Conservation (phyloP, 208 protist genomes). For the Herpetomonas samuelpessoai region DNA sequence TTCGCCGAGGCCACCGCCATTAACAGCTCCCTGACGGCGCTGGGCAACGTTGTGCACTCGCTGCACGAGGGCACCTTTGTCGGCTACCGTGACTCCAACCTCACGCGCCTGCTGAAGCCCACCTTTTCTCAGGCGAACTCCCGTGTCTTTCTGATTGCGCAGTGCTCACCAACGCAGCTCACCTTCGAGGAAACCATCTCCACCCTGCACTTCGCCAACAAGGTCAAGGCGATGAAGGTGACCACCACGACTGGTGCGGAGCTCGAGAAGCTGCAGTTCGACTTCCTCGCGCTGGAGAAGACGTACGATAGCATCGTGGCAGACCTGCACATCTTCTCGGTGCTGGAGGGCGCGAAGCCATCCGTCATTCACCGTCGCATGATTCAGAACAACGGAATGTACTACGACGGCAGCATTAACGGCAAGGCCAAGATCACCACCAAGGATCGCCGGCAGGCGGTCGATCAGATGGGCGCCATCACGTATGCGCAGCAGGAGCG, state of each 20-base stretch:
- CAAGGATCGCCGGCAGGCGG: slow-evolving; percentile 31
- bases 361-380: slow-evolving; percentile 50
- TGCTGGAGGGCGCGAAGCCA: slow-evolving; percentile 33
- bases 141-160: slow-evolving; percentile 85
- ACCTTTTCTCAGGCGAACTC: slow-evolving; percentile 79
- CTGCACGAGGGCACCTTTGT: slow-evolving; percentile 81
- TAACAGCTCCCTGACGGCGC: slow-evolving; percentile 91
- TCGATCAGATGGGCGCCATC: slow-evolving; percentile 45
- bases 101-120: slow-evolving; percentile 86
- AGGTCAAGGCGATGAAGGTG: slow-evolving; percentile 87
- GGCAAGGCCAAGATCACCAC: slow-evolving; percentile 26
- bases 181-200: slow-evolving; percentile 85
- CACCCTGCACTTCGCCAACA: slow-evolving; percentile 90
- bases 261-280: slow-evolving; percentile 54
- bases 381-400: slow-evolving; percentile 47
- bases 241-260: slow-evolving; percentile 32
- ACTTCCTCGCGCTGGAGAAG: slow-evolving; percentile 52
- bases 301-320: slow-evolving; percentile 59
- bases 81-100: slow-evolving; percentile 87
- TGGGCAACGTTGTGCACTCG: slow-evolving; percentile 91
- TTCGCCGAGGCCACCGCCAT: slow-evolving; percentile 87
- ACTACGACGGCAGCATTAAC: slow-evolving; percentile 47
- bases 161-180: slow-evolving; percentile 74
- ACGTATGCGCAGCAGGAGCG: slow-evolving; percentile 51
- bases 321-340: slow-evolving; percentile 72